Base-by-base conservation (phyloP, 2,329 filamentous ascomycete genomes). In the Aspergillus fischeri region DNA sequence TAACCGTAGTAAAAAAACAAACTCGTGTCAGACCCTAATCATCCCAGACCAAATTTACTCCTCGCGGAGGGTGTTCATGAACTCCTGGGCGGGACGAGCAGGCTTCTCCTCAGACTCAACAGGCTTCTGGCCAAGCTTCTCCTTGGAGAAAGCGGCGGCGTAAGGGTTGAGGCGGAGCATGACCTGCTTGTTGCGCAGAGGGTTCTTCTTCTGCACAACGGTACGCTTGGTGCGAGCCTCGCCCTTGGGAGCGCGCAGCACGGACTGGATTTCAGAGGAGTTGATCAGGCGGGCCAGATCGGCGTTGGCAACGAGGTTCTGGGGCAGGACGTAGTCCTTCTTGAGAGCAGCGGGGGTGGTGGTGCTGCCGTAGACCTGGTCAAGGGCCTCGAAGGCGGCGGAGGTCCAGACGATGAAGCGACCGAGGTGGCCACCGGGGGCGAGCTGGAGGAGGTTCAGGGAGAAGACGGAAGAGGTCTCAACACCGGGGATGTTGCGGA, bases 371-470 rank as follows among this genome's bases (percentile, higher is more conserved):
- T 99, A 99, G 84, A 99, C 88, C 80, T 87, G 87, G 82, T 99
- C 93, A 65, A 99, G 91, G 66, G 93, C 91, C 81, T 92, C 88
- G 86, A 99, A 97, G 66, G 94, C 94, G 67, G 91, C 85, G 54
- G 95, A 99, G 73, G 94, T 94, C 94, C 94, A 99, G 86, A 99
- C 86, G 80, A 99, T 86, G 87, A 99, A 99, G 75, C 94, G 94
- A 73, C 94, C 94, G 71, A 99, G 90, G 83, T 99, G 94, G 74
- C 94, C 95, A 86, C 94, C 94, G 70, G 94, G 94, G 68, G 94
- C 94, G 77, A 99, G 91, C 86, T 99, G 94, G 78, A 99, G 91
- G 74, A 97, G 92, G 87, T 97, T 97, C 74, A 99, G 87, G 67
- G 91, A 83, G 82, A 89, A 92, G 80, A 97, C 92, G 70, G 92